These are phyloP conservation scores for Clonostachys rosea DNA, from an alignment of 2,329 filamentous ascomycete species.

Conservation along the genomic window DNA sequence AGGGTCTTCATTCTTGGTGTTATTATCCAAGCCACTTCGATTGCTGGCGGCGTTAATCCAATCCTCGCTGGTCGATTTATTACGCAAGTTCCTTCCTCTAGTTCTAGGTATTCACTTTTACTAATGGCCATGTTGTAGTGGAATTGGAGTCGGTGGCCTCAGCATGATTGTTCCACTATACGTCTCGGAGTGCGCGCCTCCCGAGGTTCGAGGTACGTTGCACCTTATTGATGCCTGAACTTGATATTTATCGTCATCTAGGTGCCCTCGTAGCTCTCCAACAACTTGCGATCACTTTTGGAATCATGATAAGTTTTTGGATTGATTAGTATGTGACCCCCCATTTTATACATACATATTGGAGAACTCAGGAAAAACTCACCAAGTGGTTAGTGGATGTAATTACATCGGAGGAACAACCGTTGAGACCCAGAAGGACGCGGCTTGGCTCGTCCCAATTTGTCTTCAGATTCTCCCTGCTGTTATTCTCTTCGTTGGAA, in stretches of 20 bases:
- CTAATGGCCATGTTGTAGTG: conserved; percentile 17
- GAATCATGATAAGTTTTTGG: conserved; percentile 63
- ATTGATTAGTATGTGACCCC: conserved; percentile 42
- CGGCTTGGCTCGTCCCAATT: conserved; percentile 71
- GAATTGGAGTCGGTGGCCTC: conserved; percentile 65
- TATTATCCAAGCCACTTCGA: conserved; percentile 60
- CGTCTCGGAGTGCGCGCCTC: conserved; percentile 39
- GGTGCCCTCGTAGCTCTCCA: conserved; percentile 39
- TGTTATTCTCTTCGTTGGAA: conserved; percentile 60
- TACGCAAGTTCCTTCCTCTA: conserved; percentile 33
- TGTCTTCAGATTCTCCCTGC: conserved; percentile 68
- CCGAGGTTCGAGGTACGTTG: conserved; percentile 12
- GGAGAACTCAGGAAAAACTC: conserved; percentile 1
- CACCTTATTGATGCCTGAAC: background rate
- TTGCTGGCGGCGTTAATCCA: conserved; percentile 46
- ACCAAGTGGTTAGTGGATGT: conserved; percentile 39
- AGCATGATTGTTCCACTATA: conserved; percentile 62
- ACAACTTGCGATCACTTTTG: conserved; percentile 53
- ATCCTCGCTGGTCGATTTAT: conserved; percentile 71
- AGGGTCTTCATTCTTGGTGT: conserved; percentile 66
- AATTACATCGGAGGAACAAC: conserved; percentile 59
- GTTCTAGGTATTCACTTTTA: background rate
- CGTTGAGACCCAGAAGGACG: conserved; percentile 49
- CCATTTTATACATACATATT: background rate
- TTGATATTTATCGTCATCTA: conserved; percentile 10